A percentile compares a stretch with the other conserved stretches of the same genome.
phyloP scores from a whole-genome alignment of 148 eudicot genomes.

The Talinum fruticosum region DNA sequence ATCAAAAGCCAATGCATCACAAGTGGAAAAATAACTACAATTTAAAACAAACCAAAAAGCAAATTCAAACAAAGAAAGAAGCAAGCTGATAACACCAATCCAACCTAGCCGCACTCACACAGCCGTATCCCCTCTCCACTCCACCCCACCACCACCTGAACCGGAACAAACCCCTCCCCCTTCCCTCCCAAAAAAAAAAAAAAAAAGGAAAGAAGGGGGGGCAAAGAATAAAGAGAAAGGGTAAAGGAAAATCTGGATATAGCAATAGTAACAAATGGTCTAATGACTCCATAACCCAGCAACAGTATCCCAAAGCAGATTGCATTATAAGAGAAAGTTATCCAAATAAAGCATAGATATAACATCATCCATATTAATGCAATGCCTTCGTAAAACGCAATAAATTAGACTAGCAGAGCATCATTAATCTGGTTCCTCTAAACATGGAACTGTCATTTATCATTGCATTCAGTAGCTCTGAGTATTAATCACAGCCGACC shows the following conservation, averaged over 20 bases:
- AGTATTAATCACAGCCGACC: background rate
- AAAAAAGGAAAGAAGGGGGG: too few species aligned
- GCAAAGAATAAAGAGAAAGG: too few species aligned
- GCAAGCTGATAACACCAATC: background rate
- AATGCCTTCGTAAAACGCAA: slow-evolving; percentile 15
- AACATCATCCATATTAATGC: slow-evolving; percentile 14
- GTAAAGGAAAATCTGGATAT: background rate
- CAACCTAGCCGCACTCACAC: too few species aligned
- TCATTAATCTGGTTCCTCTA: background rate
- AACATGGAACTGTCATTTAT: slow-evolving; percentile 9
- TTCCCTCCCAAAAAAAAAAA: background rate
- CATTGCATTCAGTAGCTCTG: background rate
- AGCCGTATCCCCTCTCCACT: background rate
- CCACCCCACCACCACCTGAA: too few species aligned
- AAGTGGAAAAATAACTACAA: background rate
- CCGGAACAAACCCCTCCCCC: background rate
- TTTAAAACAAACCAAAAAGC: background rate
- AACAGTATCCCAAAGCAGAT: background rate
- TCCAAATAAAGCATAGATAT: background rate
- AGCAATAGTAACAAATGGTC: background rate
- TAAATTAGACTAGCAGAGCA: slow-evolving; percentile 6
- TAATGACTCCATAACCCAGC: background rate
- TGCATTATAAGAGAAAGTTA: background rate
- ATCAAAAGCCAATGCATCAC: background rate
- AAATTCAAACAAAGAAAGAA: background rate